These are phyloP conservation scores for Miamiensis avidus DNA, from an alignment of 169 alveolate genomes.

Conservation along the genomic window DNA sequence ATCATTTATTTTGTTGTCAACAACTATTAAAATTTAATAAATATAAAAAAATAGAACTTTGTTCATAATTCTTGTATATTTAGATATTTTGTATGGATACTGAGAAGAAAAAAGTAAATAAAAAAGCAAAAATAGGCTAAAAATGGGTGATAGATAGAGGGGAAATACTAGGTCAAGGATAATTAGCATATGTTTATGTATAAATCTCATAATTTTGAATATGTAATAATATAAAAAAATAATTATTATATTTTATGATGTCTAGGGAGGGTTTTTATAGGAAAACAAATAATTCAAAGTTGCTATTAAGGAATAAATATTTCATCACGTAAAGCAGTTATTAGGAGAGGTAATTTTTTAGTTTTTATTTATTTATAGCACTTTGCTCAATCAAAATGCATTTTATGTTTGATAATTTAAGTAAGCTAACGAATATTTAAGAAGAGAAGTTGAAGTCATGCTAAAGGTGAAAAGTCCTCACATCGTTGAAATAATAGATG, in stretches of 20 bases:
- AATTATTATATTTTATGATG: no score
- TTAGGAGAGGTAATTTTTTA: not conserved
- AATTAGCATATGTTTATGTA: not conserved
- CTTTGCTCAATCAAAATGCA: not conserved
- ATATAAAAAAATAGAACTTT: no score
- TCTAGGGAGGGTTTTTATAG: not conserved
- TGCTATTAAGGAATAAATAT: not conserved
- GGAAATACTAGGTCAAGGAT: not conserved
- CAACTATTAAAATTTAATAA: no score
- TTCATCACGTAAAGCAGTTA: not conserved
- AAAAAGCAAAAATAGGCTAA: not conserved
- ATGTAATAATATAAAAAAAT: no score
- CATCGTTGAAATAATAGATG: not conserved
- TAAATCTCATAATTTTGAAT: no score
- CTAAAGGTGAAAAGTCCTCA: not conserved
- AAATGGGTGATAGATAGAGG: not conserved
- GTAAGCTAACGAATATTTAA: not conserved
- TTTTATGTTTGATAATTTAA: no score
- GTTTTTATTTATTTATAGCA: no score
- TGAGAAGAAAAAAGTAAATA: not conserved
- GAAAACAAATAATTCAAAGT: not conserved
- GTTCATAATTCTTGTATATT: no score
- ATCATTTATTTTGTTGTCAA: no score
- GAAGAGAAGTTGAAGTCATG: not conserved
- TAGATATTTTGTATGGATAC: no score